A percentile compares a stretch with the other conserved stretches of the same genome.
phyloP scores from a whole-genome alignment of 345 rosid genomes.

The Gossypium sturtianum region DNA sequence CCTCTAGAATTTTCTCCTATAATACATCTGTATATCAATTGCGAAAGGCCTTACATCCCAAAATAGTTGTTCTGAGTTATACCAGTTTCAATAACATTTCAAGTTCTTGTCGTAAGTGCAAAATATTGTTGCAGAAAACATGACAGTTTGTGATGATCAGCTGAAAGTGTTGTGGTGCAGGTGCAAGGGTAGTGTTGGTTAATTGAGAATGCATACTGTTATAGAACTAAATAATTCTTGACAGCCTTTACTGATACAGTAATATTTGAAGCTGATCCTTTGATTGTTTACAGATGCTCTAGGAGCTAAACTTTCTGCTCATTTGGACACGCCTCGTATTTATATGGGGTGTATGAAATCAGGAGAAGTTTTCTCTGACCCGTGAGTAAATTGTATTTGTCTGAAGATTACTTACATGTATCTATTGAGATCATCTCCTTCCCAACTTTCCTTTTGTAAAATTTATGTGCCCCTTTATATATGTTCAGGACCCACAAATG shows the following conservation, averaged over 20 bases:
- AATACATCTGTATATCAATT: background rate
- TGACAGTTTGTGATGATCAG: background rate
- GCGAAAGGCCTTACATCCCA: background rate
- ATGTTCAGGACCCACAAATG: constrained; percentile 32
- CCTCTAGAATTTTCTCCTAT: background rate
- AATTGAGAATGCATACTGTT: background rate
- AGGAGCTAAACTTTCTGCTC: constrained; percentile 36
- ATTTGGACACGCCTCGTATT: constrained; percentile 36
- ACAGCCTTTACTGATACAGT: background rate
- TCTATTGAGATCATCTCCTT: constrained; percentile 4
- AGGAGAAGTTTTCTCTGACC: constrained; percentile 39
- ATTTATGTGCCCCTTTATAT: background rate
- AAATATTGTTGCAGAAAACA: background rate
- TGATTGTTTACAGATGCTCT: constrained; percentile 31
- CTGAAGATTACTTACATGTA: background rate
- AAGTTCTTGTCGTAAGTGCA: background rate
- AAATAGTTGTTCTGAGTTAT: background rate
- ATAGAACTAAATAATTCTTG: background rate
- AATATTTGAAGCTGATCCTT: constrained; percentile 7
- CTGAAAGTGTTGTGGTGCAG: background rate
- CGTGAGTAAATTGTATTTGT: constrained; percentile 30
- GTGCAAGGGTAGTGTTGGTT: constrained; percentile 1
- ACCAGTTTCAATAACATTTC: background rate
- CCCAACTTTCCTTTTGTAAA: background rate
- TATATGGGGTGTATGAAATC: constrained; percentile 57